phyloP scores from a whole-genome alignment of 2,329 filamentous ascomycete genomes.

The Xylariomycetidae sp. region DNA sequence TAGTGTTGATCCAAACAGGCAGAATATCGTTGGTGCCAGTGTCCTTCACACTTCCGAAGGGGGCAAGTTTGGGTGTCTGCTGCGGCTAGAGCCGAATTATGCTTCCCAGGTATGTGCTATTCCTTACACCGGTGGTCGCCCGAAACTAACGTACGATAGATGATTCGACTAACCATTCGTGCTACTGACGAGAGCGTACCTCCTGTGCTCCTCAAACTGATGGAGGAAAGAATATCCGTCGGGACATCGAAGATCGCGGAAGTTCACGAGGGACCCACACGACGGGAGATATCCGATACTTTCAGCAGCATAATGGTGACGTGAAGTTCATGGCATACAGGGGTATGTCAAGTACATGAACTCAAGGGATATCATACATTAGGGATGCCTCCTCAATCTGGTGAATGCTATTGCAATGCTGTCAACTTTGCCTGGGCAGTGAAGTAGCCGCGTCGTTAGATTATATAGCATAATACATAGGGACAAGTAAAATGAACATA shows the following conservation, averaged over 20 bases:
- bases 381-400: too few species aligned
- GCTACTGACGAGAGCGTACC: constrained; percentile 91
- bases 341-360: too few species aligned
- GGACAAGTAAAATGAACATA: too few species aligned
- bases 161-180: constrained; percentile 90
- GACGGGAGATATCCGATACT: constrained; percentile 48
- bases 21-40: constrained; percentile 89
- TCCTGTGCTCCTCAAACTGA: constrained; percentile 71
- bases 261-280: constrained; percentile 35
- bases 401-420: too few species aligned
- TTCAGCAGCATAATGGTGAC: constrained; percentile 54
- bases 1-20: constrained; percentile 83
- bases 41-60: constrained; percentile 76
- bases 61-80: constrained; percentile 89
- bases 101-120: constrained; percentile 68
- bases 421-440: too few species aligned
- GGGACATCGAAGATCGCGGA: constrained; percentile 42
- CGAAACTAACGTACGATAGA: constrained; percentile 41
- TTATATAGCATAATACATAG: too few species aligned
- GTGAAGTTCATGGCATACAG: too few species aligned
- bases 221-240: constrained; percentile 74
- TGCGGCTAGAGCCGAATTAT: constrained; percentile 94
- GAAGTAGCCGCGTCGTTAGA: too few species aligned
- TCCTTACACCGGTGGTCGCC: background rate
- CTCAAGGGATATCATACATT: too few species aligned